Percentiles rank a stretch among this genome's conserved stretches.
phyloP scores from a whole-genome alignment of 163 green algal genomes.

The Picocystis sp. region DNA sequence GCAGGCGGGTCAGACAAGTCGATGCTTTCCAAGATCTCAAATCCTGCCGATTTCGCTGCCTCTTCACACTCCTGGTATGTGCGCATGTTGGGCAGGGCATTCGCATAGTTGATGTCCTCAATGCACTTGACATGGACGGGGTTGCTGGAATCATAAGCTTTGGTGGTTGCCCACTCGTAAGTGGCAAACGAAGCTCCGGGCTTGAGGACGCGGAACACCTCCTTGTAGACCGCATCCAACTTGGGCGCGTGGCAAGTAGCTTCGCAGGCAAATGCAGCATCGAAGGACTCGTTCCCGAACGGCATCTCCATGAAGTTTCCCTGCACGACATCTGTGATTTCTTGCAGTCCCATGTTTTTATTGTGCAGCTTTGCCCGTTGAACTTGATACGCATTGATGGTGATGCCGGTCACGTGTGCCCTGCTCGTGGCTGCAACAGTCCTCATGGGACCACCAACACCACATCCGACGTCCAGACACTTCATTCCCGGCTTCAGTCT shows the following conservation, averaged over 20 bases:
- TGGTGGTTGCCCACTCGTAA: slow-evolving; percentile 56
- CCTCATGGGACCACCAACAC: slow-evolving; percentile 33
- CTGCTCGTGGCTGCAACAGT: slow-evolving; percentile 20
- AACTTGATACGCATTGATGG: slow-evolving; percentile 41
- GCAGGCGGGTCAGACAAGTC: slow-evolving; percentile 54
- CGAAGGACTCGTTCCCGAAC: slow-evolving; percentile 27
- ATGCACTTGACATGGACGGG: slow-evolving; percentile 73
- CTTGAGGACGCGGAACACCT: slow-evolving; percentile 37
- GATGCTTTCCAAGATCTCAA: slow-evolving; percentile 62
- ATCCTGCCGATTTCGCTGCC: slow-evolving; percentile 67
- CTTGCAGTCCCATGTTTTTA: slow-evolving; percentile 15
- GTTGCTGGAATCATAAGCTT: slow-evolving; percentile 66
- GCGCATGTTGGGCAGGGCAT: slow-evolving; percentile 87
- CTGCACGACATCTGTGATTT: slow-evolving; percentile 24
- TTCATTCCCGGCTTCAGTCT: slow-evolving; percentile 25
- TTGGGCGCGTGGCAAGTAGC: slow-evolving; percentile 33
- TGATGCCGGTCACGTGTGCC: slow-evolving; percentile 30
- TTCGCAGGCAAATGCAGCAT: slow-evolving; percentile 31
- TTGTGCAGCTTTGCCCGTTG: slow-evolving; percentile 21
- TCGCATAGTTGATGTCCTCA: slow-evolving; percentile 94
- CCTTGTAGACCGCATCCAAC: slow-evolving; percentile 26
- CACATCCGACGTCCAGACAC: slow-evolving; percentile 31
- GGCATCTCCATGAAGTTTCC: slow-evolving; percentile 35
- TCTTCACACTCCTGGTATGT: slow-evolving; percentile 67
- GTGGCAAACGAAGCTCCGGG: slow-evolving; percentile 23